Base-by-base conservation (phyloP, 352 stramenopile species). In the Phytophthora uliginosa region DNA sequence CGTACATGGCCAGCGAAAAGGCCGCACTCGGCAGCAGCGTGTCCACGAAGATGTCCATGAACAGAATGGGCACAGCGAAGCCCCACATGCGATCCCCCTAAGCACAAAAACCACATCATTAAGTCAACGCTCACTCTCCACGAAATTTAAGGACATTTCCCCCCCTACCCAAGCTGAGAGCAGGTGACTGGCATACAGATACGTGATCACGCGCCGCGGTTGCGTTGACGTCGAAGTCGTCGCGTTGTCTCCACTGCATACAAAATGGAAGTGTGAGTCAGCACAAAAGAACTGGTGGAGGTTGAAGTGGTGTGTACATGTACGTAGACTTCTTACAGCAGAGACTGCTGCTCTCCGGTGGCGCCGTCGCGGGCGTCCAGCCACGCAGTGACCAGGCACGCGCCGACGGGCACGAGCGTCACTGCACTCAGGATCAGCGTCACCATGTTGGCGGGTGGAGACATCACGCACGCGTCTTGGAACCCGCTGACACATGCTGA, bases 11-110 rank as follows among this genome's bases (percentile, higher is more conserved):
- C 18, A 93, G 73, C 42, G 86, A 86, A 73, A 94, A 96, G 26
- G 77, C 77, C 0, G 88, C 86, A 54, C 86, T 96, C 7, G 88
- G 89, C 31, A 96, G 71, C 45, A 95, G 62, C 38, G 88, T 95
- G 50, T 94, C 85, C 55, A 93, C 83, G 50, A 95, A 95, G 60
- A 95, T 86, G 53, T 95, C 88, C 81, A 95, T 95, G 73, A 95
- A 94, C 52, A 95, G 66, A 36, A 95, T 86, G 56, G 88, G 88
- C 10, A 94, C 82, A 4, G 88, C 86, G 66, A 95, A 94, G 38
- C 86, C 78, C 88, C 88, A 95, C 79, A 95, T 94, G 31, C 83
- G 83, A 53, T 95, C 88, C 9, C 88, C 87, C 86, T 90, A 26
- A n/a, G 17, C 9, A 54, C 10, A 18, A 15, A 8, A 54, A 54